These are phyloP conservation scores for Chalaropsis ovoidea DNA, from an alignment of 2,329 filamentous ascomycete species.

Conservation along the genomic window DNA sequence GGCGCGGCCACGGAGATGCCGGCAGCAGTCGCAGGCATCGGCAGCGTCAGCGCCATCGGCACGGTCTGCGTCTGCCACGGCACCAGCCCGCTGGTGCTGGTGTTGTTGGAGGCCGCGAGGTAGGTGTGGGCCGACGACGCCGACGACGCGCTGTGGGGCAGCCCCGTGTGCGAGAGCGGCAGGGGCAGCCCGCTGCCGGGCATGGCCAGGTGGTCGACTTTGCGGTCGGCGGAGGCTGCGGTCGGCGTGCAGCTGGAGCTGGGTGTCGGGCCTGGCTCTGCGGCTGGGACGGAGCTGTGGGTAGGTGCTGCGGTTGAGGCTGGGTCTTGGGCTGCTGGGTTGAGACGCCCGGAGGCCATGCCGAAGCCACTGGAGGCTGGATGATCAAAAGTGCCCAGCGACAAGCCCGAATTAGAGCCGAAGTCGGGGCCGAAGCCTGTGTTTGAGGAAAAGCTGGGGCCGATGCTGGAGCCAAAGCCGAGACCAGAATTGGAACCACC, in stretches of 20 bases:
- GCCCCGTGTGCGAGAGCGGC: not conserved
- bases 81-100: not conserved
- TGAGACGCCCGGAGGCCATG: not conserved
- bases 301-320: not conserved
- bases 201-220: conserved; percentile 24
- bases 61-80: conserved; percentile 16
- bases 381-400: not conserved
- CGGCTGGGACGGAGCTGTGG: not conserved
- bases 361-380: not conserved
- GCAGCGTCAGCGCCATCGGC: not conserved
- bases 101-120: not conserved
- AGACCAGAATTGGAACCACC: not conserved
- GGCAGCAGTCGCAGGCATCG: not conserved
- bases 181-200: conserved; percentile 22
- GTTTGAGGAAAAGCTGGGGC: not conserved
- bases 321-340: not conserved
- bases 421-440: not conserved
- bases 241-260: not conserved
- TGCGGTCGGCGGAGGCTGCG: conserved; percentile 5
- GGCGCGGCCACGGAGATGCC: not conserved
- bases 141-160: conserved; percentile 18
- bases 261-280: not conserved
- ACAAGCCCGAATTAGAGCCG: not conserved
- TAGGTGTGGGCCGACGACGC: conserved; percentile 2
- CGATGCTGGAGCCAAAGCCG: not conserved